Evolutionary conservation across 163 green algal genomes (phyloP).

Genomic region (Scenedesmus sp.): DNA sequence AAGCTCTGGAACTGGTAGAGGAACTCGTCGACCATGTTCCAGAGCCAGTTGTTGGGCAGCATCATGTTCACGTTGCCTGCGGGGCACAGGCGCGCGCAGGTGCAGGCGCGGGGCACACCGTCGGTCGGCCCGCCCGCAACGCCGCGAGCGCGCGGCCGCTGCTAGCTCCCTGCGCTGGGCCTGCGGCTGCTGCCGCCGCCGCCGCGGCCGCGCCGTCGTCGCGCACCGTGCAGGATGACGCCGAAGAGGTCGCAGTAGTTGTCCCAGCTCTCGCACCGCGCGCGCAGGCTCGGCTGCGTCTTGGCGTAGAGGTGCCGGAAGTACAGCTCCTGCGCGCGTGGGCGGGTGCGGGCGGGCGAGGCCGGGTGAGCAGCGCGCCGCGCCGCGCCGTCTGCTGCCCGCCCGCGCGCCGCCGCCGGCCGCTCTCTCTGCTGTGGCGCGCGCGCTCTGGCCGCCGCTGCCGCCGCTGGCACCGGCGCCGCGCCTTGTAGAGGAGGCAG

Average conservation of each 20-base stretch:
- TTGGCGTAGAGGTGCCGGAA: slow-evolving; percentile 91
- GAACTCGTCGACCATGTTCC: slow-evolving; percentile 99
- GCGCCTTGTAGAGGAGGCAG: slow-evolving; percentile 96
- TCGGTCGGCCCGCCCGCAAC: background rate
- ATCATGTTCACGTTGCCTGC: slow-evolving; percentile 96
- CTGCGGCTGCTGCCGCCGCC: background rate
- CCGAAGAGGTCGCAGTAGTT: slow-evolving; percentile 95
- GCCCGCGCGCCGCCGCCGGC: no score
- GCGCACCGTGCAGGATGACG: slow-evolving; percentile 81
- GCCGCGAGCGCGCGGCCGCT: background rate
- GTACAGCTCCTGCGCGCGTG: slow-evolving; percentile 85
- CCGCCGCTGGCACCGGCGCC: background rate
- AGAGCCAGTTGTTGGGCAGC: slow-evolving; percentile 97
- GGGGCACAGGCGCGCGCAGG: background rate
- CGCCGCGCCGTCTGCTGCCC: no score
- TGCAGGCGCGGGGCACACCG: background rate
- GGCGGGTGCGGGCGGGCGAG: background rate
- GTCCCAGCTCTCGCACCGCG: slow-evolving; percentile 78
- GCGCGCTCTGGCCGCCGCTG: background rate
- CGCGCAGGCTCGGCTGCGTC: slow-evolving; percentile 58
- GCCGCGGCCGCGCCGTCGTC: background rate
- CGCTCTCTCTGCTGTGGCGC: background rate
- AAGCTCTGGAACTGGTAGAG: slow-evolving; percentile 97
- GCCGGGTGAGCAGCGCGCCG: background rate
- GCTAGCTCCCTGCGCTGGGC: background rate